Evolutionary conservation across 345 rosid genomes (phyloP).

Genomic region (Eucalyptus sideroxylon): DNA sequence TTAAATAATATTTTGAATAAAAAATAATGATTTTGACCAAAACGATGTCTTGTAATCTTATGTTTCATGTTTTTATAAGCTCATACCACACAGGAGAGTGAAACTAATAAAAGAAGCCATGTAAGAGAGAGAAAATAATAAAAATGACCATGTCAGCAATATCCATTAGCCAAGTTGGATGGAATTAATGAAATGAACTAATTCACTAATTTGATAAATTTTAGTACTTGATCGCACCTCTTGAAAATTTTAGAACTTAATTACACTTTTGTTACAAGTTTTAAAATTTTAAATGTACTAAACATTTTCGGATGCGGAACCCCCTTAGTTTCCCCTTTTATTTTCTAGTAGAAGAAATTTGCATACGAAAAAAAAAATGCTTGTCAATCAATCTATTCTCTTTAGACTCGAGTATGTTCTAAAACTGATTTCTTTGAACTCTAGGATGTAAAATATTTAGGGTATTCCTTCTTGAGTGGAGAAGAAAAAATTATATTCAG

Average conservation of each 20-base stretch:
- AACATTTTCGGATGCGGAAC: not conserved
- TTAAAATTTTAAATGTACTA: not conserved
- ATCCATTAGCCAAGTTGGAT: not conserved
- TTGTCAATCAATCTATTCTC: not conserved
- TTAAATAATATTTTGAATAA: no score
- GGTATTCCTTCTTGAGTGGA: no score
- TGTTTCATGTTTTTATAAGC: not conserved
- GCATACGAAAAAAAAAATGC: not conserved
- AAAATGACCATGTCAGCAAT: not conserved
- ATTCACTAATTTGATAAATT: not conserved
- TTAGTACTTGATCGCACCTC: not conserved
- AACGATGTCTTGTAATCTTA: not conserved
- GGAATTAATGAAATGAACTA: not conserved
- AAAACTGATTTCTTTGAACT: no score
- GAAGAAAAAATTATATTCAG: no score
- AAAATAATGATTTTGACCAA: not conserved
- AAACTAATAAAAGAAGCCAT: not conserved
- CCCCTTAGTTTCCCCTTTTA: not conserved
- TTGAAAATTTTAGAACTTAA: rapidly evolving
- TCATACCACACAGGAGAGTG: not conserved
- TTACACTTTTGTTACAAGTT: not conserved
- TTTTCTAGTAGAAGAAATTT: not conserved
- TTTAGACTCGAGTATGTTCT: rapidly evolving
- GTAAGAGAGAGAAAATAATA: not conserved
- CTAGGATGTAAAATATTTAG: no score